phyloP scores from a whole-genome alignment of 2,329 filamentous ascomycete genomes.

The Pseudogymnoascus sp. region DNA sequence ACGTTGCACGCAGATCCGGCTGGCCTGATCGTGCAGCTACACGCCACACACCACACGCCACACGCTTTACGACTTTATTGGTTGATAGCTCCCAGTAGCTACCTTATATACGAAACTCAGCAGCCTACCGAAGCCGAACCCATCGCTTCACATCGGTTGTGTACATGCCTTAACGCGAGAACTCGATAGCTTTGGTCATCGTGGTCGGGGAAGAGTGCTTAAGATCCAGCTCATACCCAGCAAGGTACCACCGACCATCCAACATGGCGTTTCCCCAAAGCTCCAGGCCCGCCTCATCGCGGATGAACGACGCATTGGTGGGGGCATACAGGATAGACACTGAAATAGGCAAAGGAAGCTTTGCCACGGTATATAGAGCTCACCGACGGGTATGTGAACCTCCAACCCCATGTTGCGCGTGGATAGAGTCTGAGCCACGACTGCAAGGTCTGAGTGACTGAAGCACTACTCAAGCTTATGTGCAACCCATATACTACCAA shows the following conservation, averaged over 20 bases:
- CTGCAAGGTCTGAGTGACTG: neutral
- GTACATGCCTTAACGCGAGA: constrained; percentile 6
- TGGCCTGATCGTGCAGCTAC: constrained; percentile 8
- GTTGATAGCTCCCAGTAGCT: constrained; percentile 7
- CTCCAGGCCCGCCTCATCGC: constrained; percentile 34
- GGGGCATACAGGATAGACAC: constrained; percentile 73
- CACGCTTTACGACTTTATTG: neutral
- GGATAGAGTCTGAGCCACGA: neutral
- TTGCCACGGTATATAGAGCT: constrained; percentile 88
- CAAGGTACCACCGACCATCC: constrained; percentile 12
- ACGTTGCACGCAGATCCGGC: constrained; percentile 7
- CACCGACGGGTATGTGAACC: constrained; percentile 65
- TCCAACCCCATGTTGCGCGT: neutral
- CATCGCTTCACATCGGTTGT: constrained; percentile 3
- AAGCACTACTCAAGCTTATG: neutral
- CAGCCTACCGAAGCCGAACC: neutral
- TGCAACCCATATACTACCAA: neutral
- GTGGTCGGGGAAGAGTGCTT: constrained; percentile 5
- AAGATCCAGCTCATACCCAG: neutral
- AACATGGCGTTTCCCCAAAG: constrained; percentile 35
- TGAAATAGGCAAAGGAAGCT: constrained; percentile 95
- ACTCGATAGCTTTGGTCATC: neutral
- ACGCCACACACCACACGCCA: neutral
- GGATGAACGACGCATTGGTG: constrained; percentile 39
- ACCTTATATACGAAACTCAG: constrained; percentile 3